Base-by-base conservation (phyloP, 208 protist genomes). In the Trypanosoma brucei region DNA sequence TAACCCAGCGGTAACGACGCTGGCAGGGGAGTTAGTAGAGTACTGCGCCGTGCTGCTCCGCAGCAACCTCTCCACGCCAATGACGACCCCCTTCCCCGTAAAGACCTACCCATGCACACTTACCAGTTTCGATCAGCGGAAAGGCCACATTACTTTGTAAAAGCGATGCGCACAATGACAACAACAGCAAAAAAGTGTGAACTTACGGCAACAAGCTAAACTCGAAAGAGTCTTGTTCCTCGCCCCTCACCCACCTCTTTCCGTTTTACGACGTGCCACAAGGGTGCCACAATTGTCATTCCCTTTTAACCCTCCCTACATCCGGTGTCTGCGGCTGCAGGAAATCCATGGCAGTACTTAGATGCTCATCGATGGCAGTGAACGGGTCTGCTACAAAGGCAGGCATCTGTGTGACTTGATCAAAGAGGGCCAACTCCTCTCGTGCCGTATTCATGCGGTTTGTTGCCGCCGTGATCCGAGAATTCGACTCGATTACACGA, bases 291-390 rank as follows among this genome's bases (percentile, higher is more conserved):
- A 22, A 22, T 22, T 22, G 22, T 22, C 22, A 22, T 22, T 22
- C 22, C 33, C 22, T 2, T 31, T 22, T 59, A 39, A 35, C 30
- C 42, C 48, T 53, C 3, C 87, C 87, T 3, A 91, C 70, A 59
- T 91, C 84, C 0, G 78, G 67, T n/a, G 87, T 93, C 59, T 83
- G 79, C 37, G 87, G 84, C 62, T 88, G 72, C 59, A 93, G 61
- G 13, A 60, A 79, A 31, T 81, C 59, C 87, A 91, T 89, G 6
- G 77, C 81, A 22, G 53, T 46, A 13, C 58, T 70, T 9, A 93
- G 62, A 59, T 93, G 87, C 59, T 77, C 70, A 57, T 71, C 51
- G 36, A 93, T 75, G 0, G 80, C 75, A 30, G 64, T 63, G 52
- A 91, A 89, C 0, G 87, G 87, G 55, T 93, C 72, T 0, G 34